Evolutionary conservation across 1,139 yeast genomes (phyloP).

Genomic region (Arxiozyma telluris): DNA sequence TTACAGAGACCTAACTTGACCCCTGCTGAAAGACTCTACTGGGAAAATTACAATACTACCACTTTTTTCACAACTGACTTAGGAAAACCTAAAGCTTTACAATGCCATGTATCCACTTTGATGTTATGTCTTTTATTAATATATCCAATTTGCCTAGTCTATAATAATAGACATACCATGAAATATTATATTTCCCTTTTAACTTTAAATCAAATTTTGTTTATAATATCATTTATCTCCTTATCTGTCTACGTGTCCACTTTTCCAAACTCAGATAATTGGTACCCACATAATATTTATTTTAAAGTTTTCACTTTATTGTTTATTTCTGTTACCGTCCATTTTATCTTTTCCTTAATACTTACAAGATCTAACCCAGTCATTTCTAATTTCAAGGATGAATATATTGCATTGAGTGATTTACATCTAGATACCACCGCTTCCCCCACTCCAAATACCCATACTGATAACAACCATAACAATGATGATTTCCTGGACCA

Average conservation of each 20-base stretch:
- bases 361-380: slow-evolving; percentile 26
- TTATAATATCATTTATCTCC: slow-evolving; percentile 45
- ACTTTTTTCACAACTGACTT: slow-evolving; percentile 55
- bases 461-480: neutral
- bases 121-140: slow-evolving; percentile 42
- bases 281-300: slow-evolving; percentile 75
- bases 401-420: slow-evolving; percentile 25
- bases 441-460: no score
- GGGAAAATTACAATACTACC: slow-evolving; percentile 78
- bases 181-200: slow-evolving; percentile 52
- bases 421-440: neutral
- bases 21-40: slow-evolving; percentile 64
- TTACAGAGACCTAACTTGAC: slow-evolving; percentile 51
- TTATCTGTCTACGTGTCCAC: slow-evolving; percentile 53
- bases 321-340: slow-evolving; percentile 44
- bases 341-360: slow-evolving; percentile 45
- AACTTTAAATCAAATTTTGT: slow-evolving; percentile 40
- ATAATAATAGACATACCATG: slow-evolving; percentile 47
- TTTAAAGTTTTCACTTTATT: slow-evolving; percentile 55
- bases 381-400: slow-evolving; percentile 31
- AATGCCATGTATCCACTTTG: slow-evolving; percentile 46
- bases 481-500: neutral
- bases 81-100: slow-evolving; percentile 43
- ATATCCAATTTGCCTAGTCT: slow-evolving; percentile 63
- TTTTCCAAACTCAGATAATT: slow-evolving; percentile 37